These are phyloP conservation scores for Nitzschia sp. DNA, from an alignment of 108 stramenopile species.

Conservation along the genomic window DNA sequence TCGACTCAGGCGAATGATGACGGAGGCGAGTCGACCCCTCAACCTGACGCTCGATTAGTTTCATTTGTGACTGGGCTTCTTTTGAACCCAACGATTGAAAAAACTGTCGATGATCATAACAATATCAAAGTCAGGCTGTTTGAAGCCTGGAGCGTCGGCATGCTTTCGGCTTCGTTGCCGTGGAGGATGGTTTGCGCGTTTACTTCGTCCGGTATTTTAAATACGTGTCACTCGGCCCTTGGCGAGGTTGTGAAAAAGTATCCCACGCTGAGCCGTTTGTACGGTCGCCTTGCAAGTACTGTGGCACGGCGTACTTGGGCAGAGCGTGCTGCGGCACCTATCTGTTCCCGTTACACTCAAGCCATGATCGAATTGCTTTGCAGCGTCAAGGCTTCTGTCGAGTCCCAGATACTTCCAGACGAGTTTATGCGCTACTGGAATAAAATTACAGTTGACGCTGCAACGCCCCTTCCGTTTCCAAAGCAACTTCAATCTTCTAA, in stretches of 20 bases:
- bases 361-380: constrained; percentile 76
- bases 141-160: constrained; percentile 82
- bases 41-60: constrained; percentile 75
- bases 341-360: constrained; percentile 84
- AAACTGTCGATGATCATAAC: constrained; percentile 33
- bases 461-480: constrained; percentile 51
- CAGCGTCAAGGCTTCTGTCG: constrained; percentile 46
- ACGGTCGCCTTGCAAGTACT: constrained; percentile 61
- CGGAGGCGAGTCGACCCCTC: not conserved
- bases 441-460: constrained; percentile 57
- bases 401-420: constrained; percentile 1
- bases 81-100: constrained; percentile 50
- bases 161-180: constrained; percentile 78
- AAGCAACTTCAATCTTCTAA: not conserved
- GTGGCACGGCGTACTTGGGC: constrained; percentile 77
- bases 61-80: constrained; percentile 75
- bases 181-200: constrained; percentile 85
- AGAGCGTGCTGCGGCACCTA: constrained; percentile 80
- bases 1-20: not conserved
- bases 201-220: constrained; percentile 72
- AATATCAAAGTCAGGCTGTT: constrained; percentile 48
- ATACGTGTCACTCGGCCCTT: constrained; percentile 53
- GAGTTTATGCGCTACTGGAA: constrained; percentile 37
- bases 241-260: constrained; percentile 33
- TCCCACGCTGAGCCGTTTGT: constrained; percentile 53